These are phyloP conservation scores for Glarea lozoyensis DNA, from an alignment of 495 filamentous ascomycete species.

Conservation along the genomic window DNA sequence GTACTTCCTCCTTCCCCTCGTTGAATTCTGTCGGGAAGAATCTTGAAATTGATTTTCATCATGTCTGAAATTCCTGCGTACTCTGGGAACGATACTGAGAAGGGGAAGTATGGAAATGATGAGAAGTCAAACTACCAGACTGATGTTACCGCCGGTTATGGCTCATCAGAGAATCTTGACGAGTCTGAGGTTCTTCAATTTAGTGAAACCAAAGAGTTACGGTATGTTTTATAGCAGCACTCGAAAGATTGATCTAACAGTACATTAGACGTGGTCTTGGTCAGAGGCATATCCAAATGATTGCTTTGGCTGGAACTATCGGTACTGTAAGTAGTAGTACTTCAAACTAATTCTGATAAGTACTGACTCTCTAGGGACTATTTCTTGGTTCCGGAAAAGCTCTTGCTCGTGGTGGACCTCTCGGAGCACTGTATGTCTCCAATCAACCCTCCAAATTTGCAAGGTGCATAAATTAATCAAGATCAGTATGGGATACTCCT, in stretches of 20 bases:
- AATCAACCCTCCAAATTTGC: too few relatives aligned
- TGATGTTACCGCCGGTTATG: not conserved
- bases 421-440: constrained; percentile 15
- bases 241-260: not conserved
- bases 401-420: constrained; percentile 14
- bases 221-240: not conserved
- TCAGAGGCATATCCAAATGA: constrained; percentile 65
- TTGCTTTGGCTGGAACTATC: constrained; percentile 64
- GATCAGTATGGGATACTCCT: constrained; percentile 16
- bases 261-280: constrained; percentile 41
- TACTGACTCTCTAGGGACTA: constrained; percentile 11
- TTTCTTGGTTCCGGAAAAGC: constrained; percentile 20
- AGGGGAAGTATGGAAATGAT: not conserved
- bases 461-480: too few relatives aligned
- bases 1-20: too few relatives aligned
- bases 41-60: too few relatives aligned
- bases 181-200: constrained; percentile 13
- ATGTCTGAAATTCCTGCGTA: not conserved
- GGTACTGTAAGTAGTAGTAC: constrained; percentile 18
- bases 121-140: not conserved
- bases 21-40: too few relatives aligned
- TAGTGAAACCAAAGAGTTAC: constrained; percentile 11
- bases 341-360: not conserved
- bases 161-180: not conserved
- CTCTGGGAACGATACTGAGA: not conserved